Evolutionary conservation across 345 rosid species (phyloP), one percentile per base, ranked within the genome.

Genomic region (Laguncularia racemosa): DNA sequence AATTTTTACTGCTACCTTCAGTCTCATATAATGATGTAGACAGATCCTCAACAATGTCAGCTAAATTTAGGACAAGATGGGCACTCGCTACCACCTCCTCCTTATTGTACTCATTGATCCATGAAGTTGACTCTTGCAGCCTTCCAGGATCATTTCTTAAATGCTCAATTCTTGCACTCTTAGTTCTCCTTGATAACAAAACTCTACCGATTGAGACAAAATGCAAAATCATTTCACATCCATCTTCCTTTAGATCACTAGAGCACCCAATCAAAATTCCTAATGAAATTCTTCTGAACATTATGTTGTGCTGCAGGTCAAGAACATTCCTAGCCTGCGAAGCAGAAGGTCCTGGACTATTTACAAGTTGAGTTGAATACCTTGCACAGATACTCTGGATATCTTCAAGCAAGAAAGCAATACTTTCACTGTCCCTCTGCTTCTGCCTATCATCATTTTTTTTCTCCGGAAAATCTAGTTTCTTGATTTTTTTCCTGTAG

Each of bases 191-290:
- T 12, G 45, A 60, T 55, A 54, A 47, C 17, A 67, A 52, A 46
- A 71, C 53, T 57, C 67, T 74, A 46, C 90, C 93, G 63, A 87
- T 81, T 47, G 89, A 77, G 50, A 77, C 85, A 65, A 76, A 85
- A 65, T 85, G 90, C 72, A 90, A 67, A 44, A 90, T 62, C 59
- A 81, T 55, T 56, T 80, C 83, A 68, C 76, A 83, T 55, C 68
- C 85, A 48, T 71, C 79, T 53, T 82, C 84, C 6, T 73, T 60
- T 38, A 80, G 65, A 55, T 58, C 21, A 55, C 55, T 53, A 20
- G 73, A 67, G 66, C 55, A 69, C n/a, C 79, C 81, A 26, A 83
- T 56, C 75, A 87, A 70, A 52, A 85, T 56, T 14, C 93, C 97
- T 57, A 83, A 56, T 16, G 74, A 80, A 21, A 83, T 76, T 70